Conservation (phyloP, 345 rosid species). For the Boechera stricta region DNA sequence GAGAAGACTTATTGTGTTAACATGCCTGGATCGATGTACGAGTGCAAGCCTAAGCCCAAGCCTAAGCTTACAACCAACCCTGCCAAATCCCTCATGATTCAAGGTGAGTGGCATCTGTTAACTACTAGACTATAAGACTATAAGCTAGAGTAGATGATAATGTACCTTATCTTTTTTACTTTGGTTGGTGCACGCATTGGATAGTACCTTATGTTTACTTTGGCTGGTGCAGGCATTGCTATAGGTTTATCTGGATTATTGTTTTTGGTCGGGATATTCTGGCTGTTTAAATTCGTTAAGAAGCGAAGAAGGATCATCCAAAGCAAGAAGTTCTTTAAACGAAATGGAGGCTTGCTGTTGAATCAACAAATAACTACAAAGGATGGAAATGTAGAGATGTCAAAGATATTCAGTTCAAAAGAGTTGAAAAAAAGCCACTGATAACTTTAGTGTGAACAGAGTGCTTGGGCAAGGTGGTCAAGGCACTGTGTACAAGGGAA, state of each 20-base stretch:
- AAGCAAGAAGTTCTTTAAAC: slow-evolving; percentile 29
- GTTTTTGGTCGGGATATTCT: slow-evolving; percentile 2
- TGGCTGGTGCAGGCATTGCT: slow-evolving; percentile 16
- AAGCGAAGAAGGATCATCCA: not conserved
- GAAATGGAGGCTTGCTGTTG: slow-evolving; percentile 36
- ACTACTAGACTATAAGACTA: not conserved
- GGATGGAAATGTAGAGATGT: slow-evolving; percentile 8
- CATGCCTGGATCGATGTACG: not conserved
- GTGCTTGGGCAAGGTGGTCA: slow-evolving; percentile 45
- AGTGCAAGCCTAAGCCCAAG: not conserved
- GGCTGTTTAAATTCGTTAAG: not conserved
- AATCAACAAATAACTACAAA: slow-evolving; percentile 21
- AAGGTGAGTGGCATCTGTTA: not conserved
- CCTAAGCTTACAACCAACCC: not conserved
- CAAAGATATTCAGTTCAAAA: slow-evolving; percentile 20
- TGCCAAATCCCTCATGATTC: not conserved
- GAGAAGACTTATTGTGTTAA: not conserved
- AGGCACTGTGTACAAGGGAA: slow-evolving; percentile 44
- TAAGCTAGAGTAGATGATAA: not conserved
- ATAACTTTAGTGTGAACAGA: slow-evolving; percentile 19
- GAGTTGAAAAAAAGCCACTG: slow-evolving; percentile 38
- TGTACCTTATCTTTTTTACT: not conserved
- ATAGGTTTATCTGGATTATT: slow-evolving; percentile 9
- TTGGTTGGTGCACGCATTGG: slow-evolving; percentile 11
- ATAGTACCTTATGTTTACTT: too few species aligned